These are phyloP conservation scores for Pyropia haitanensis DNA, from an alignment of 23 red algal species.

Conservation along the genomic window DNA sequence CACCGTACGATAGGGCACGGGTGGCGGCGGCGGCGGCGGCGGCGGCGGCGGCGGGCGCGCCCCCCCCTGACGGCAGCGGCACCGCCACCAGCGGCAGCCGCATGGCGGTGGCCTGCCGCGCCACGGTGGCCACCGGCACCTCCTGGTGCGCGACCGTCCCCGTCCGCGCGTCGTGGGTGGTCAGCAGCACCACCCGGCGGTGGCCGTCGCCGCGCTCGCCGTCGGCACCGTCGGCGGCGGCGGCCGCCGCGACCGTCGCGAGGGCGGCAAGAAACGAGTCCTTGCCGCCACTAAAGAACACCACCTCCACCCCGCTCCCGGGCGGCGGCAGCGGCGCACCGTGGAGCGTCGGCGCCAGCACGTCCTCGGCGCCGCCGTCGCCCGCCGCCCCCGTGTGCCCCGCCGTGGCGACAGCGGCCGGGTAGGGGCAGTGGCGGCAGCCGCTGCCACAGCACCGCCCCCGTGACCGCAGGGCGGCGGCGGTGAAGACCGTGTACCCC, in stretches of 20 bases:
- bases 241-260: not conserved
- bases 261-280: slow-evolving; percentile 44
- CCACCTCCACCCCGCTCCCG: slow-evolving; percentile 12
- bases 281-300: slow-evolving; percentile 64
- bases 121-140: slow-evolving; percentile 25
- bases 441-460: slow-evolving; percentile 27
- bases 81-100: slow-evolving; percentile 36
- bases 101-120: slow-evolving; percentile 24
- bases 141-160: slow-evolving; percentile 52
- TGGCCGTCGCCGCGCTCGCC: too few species aligned
- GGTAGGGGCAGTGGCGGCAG: slow-evolving; percentile 29
- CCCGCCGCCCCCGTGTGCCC: not conserved
- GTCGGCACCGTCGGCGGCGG: not conserved
- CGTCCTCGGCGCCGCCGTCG: not conserved
- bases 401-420: not conserved
- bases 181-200: slow-evolving; percentile 31
- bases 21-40: slow-evolving; percentile 6
- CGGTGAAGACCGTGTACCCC: slow-evolving; percentile 17
- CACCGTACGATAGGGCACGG: not conserved
- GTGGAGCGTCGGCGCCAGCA: not conserved
- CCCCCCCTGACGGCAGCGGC: slow-evolving; percentile 15
- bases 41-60: slow-evolving; percentile 13
- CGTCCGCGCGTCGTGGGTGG: slow-evolving; percentile 34
- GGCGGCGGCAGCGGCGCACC: not conserved
- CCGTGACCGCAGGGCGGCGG: not conserved